phyloP scores from a whole-genome alignment of 2,329 filamentous ascomycete genomes.

The Exophiala calicioides region DNA sequence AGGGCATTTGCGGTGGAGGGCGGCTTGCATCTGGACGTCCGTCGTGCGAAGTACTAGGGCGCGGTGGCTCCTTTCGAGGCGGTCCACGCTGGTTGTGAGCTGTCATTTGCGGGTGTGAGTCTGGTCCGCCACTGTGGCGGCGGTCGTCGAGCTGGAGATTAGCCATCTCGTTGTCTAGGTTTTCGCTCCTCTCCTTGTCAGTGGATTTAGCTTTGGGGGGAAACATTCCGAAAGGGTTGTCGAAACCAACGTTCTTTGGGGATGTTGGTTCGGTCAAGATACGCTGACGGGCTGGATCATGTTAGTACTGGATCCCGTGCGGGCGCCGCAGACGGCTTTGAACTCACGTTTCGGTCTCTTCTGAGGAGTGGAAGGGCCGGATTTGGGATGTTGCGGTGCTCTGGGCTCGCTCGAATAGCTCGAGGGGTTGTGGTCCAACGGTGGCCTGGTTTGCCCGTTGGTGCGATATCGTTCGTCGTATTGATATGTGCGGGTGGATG shows the following conservation, averaged over 20 bases:
- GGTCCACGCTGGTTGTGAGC: slow-evolving; percentile 22
- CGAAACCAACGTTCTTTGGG: slow-evolving; percentile 44
- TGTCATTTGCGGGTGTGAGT: slow-evolving; percentile 22
- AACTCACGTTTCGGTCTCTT: slow-evolving; percentile 33
- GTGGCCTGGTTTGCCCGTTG: slow-evolving; percentile 20
- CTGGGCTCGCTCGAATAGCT: slow-evolving; percentile 4
- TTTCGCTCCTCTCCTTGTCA: slow-evolving; percentile 40
- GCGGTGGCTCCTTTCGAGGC: slow-evolving; percentile 10
- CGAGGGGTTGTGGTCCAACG: slow-evolving; percentile 11
- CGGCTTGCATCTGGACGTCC: slow-evolving; percentile 6
- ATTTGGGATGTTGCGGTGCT: slow-evolving; percentile 15
- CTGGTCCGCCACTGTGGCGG: slow-evolving; percentile 8
- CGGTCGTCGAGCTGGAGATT: slow-evolving; percentile 10
- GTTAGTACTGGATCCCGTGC: slow-evolving; percentile 5
- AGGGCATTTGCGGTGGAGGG: slow-evolving; percentile 2
- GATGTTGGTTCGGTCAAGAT: slow-evolving; percentile 38
- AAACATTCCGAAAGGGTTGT: slow-evolving; percentile 54
- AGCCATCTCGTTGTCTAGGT: slow-evolving; percentile 27
- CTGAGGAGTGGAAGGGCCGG: slow-evolving; percentile 28
- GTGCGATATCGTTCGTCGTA: slow-evolving; percentile 30
- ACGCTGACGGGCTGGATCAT: slow-evolving; percentile 30
- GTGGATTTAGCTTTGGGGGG: slow-evolving; percentile 37
- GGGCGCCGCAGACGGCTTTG: slow-evolving; percentile 28
- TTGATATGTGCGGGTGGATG: slow-evolving; percentile 22
- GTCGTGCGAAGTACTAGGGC: slow-evolving; percentile 23